phyloP scores from a whole-genome alignment of 2,329 filamentous ascomycete species.

The Cadophora luteo-olivacea region DNA sequence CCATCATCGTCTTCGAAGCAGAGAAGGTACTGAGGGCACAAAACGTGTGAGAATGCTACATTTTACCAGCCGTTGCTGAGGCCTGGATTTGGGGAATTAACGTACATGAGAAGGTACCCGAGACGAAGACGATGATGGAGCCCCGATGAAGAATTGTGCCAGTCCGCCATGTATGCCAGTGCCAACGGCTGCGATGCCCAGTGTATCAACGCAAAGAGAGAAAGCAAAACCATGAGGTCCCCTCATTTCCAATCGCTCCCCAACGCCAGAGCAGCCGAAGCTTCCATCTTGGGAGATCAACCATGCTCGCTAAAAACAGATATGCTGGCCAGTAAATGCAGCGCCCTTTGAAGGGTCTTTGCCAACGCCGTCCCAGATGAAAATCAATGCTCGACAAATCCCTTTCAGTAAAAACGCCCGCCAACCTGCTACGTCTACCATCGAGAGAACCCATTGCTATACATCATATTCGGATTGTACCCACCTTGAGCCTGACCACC shows the following conservation, averaged over 20 bases:
- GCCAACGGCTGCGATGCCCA: slow-evolving; percentile 26
- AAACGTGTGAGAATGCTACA: slow-evolving; percentile 55
- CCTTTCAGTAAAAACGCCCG: slow-evolving; percentile 38
- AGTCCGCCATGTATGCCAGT: slow-evolving; percentile 36
- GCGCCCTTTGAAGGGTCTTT: slow-evolving; percentile 40
- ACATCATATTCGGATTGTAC: slow-evolving; percentile 90
- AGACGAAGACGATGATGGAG: slow-evolving; percentile 75
- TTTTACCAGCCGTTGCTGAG: slow-evolving; percentile 52
- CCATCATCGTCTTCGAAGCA: slow-evolving; percentile 65
- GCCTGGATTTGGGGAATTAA: slow-evolving; percentile 57
- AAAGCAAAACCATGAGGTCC: slow-evolving; percentile 40
- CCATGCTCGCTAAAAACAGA: slow-evolving; percentile 56
- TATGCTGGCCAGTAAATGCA: slow-evolving; percentile 45
- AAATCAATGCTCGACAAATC: slow-evolving; percentile 44
- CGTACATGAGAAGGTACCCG: slow-evolving; percentile 63
- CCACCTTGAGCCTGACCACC: slow-evolving; percentile 91
- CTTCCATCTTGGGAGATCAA: slow-evolving; percentile 48
- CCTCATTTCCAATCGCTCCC: slow-evolving; percentile 40
- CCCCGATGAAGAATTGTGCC: slow-evolving; percentile 51
- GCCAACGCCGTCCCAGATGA: slow-evolving; percentile 43
- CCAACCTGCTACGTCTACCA: slow-evolving; percentile 59
- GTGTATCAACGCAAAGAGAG: slow-evolving; percentile 37
- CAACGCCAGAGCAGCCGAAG: slow-evolving; percentile 46
- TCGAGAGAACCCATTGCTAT: slow-evolving; percentile 67
- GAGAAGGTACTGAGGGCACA: slow-evolving; percentile 47